Evolutionary conservation across 2,329 filamentous ascomycete species (phyloP), one percentile per base, ranked within the genome.

Genomic region (Aureobasidium sp.): DNA sequence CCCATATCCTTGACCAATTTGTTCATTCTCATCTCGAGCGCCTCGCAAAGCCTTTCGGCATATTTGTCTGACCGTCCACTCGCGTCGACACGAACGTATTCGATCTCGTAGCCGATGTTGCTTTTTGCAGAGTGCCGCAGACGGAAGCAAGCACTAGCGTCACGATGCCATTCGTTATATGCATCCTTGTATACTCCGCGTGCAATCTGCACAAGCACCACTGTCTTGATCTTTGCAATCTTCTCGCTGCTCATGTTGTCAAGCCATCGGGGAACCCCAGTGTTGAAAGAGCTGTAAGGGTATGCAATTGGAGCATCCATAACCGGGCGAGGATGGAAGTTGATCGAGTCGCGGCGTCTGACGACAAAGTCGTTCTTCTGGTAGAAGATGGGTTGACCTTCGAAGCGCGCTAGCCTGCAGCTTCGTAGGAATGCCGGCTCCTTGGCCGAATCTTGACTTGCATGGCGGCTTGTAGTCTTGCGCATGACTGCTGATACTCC

Each of bases 1-100:
- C 42, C 41, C 59, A 34, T 32, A 30, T 47, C 30, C 34, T 55
- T 42, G 9, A 61, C 59, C 50, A 61, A 30, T 39, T 54, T 48
- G 37, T 61, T 34, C 59, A 61, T 61, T 41, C 59, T 30, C 59
- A 61, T 61, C 13, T 61, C 59, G 21, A 61, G 49, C 49, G 59
- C 59, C 11, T 61, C 49, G 16, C 51, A 10, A 30, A 61, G 37
- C 48, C 59, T 61, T 48, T 61, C 59, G 16, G 49, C 59, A 21
- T 61, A 61, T n/a, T 47, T 53, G 41, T 61, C 59, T 16, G 48
- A 54, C 39, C 48, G 37, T 48, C 59, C 59, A 41, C 59, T 61
- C 50, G 41, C 8, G 42, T 61, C 59, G n/a, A 61, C 49, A 10
- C 49, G 48, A 21, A 61, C 7, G 42, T 61, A 61, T 30, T 54